Base-by-base conservation (phyloP, 164 flowering plant species). In the Cinnamomum micranthum region DNA sequence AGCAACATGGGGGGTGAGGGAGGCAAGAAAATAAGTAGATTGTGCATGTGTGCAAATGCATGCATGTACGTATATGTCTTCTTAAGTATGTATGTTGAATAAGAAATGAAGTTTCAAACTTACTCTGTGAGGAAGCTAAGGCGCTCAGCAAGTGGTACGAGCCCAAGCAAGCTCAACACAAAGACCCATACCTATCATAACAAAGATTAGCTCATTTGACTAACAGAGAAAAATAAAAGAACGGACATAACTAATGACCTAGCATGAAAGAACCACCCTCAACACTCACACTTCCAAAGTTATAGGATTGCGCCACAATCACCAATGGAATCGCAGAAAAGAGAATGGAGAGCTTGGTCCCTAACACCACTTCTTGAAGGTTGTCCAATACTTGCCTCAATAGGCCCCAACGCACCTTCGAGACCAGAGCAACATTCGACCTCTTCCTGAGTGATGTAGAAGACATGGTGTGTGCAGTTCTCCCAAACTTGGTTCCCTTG, bases 91-190 rank as follows among this genome's bases (percentile, higher is more conserved):
- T 11, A 65, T 17, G 17, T 23, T 27, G n/a, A 11, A 68, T 10
- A 69, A 22, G 14, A 12, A 55, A 12, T 13, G 2, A 23, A 50
- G 23, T 24, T 15, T 51, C 35, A 70, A 24, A 17, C 96, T 85
- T 83, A 95, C 99, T 95, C 99, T 20, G 99, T 95, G 33, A 95
- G 80, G 74, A 95, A 95, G 86, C 98, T 93, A 77, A 95, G 78
- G 19, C 99, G 88, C 81, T 95, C 99, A 0, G 99, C 98, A 25
- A 95, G 90, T 15, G 97, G 97, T 2, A 89, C 88, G 2, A 95
- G 88, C 68, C 89, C 99, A 23, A 93, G 77, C 59, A 95, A 86
- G 80, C 99, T 95, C 88, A 93, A 75, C 24, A 77, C 94, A 65
- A 95, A 95, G 13, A 95, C 77, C 99, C 98, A 95, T 25, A 92